phyloP scores from a whole-genome alignment of 805 yeast genomes.

The Yamadazyma paraphyllophila region DNA sequence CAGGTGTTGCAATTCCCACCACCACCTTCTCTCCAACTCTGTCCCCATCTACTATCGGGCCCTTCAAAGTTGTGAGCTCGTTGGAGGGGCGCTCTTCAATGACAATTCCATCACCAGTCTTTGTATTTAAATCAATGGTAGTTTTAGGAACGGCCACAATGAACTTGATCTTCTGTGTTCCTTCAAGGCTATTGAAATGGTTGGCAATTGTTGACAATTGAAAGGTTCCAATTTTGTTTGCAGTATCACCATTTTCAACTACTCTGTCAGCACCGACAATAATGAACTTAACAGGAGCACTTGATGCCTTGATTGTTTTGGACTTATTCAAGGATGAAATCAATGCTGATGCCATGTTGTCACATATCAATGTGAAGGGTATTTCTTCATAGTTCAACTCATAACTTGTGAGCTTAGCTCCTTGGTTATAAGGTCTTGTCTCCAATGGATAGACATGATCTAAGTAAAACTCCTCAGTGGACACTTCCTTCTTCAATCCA shows the following conservation, averaged over 20 bases:
- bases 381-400: conserved; percentile 83
- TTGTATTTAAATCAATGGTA: conserved; percentile 71
- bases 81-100: conserved; percentile 85
- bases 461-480: conserved; percentile 44
- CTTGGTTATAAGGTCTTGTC: conserved; percentile 96
- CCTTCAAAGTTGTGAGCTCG: conserved; percentile 76
- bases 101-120: conserved; percentile 68
- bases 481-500: conserved; percentile 32
- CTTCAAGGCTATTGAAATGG: conserved; percentile 24
- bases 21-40: conserved; percentile 41
- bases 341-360: conserved; percentile 85
- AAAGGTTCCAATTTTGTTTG: conserved; percentile 94
- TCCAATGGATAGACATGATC: conserved; percentile 83
- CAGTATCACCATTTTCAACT: conserved; percentile 91
- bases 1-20: conserved; percentile 82
- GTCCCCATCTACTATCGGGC: conserved; percentile 38
- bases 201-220: conserved; percentile 78
- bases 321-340: conserved; percentile 43
- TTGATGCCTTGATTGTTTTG: conserved; percentile 14
- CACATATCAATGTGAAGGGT: conserved; percentile 87
- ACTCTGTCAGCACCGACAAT: conserved; percentile 96
- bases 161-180: conserved; percentile 53
- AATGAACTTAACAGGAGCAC: conserved; percentile 77
- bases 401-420: conserved; percentile 88
- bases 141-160: conserved; percentile 95